phyloP scores from a whole-genome alignment of 305 asterid genomes.

The Plantago rigida region DNA sequence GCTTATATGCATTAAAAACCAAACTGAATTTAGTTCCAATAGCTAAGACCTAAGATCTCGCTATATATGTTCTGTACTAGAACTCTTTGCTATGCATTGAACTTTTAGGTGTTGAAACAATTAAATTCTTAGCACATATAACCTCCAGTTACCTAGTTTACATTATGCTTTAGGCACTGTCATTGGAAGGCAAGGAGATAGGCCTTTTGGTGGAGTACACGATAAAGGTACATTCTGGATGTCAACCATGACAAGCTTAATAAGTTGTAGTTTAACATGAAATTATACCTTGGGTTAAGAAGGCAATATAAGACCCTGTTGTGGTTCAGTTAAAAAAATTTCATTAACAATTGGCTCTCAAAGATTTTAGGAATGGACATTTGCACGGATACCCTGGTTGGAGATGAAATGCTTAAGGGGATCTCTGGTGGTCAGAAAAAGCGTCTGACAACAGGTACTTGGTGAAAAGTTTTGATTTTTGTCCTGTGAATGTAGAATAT shows the following conservation, averaged over 20 bases:
- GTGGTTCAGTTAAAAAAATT: neutral
- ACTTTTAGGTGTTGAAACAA: neutral
- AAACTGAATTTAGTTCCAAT: no score
- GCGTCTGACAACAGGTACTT: slow-evolving; percentile 76
- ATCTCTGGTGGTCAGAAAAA: slow-evolving; percentile 96
- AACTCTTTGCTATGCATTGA: no score
- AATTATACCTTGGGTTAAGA: neutral
- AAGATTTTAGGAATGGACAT: slow-evolving; percentile 94
- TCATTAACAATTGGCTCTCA: slow-evolving; percentile 45
- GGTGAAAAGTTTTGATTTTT: slow-evolving; percentile 20
- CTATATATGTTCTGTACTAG: no score
- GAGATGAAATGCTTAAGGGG: slow-evolving; percentile 96
- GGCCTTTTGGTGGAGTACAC: slow-evolving; percentile 76
- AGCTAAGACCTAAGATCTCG: no score
- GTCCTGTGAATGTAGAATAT: slow-evolving; percentile 7
- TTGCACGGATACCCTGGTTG: slow-evolving; percentile 82
- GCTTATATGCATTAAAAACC: no score
- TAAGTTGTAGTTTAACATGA: neutral
- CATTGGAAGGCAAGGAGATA: slow-evolving; percentile 74
- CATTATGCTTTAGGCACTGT: slow-evolving; percentile 48
- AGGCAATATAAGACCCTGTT: neutral
- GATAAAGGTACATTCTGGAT: slow-evolving; percentile 57
- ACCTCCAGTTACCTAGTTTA: neutral
- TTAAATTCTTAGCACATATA: neutral
- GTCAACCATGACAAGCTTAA: slow-evolving; percentile 19